These are phyloP conservation scores for Pleurozium schreberi DNA, from an alignment of 225 moss, liverwort and hornwort species.

Conservation along the genomic window DNA sequence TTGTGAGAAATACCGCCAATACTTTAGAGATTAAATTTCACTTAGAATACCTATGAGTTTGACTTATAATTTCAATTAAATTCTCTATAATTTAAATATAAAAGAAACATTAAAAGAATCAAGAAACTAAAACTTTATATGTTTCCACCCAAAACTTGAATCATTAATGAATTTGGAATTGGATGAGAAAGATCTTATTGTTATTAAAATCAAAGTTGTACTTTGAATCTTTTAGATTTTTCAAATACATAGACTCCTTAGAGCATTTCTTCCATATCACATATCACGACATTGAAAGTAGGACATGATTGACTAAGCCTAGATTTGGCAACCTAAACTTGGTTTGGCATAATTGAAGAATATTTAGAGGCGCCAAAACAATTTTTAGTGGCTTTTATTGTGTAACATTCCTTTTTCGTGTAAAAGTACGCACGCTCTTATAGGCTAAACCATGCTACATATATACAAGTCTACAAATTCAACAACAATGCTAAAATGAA, in stretches of 20 bases:
- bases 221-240: too few species aligned
- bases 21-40: neutral
- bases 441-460: neutral
- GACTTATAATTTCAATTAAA: neutral
- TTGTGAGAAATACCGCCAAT: neutral
- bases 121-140: neutral
- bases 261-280: too few species aligned
- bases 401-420: neutral
- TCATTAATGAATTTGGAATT: neutral
- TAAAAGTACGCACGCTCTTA: accelerated
- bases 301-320: neutral
- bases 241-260: too few species aligned
- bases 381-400: neutral
- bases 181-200: too few species aligned
- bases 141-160: too few species aligned
- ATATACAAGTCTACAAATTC: neutral
- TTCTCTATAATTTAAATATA: neutral
- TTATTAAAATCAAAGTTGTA: too few species aligned
- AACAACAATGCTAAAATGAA: neutral
- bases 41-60: neutral
- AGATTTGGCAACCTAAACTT: neutral
- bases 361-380: accelerated
- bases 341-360: accelerated
- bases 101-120: neutral
- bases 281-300: too few species aligned